Evolutionary conservation across 2,329 filamentous ascomycete species (phyloP), one percentile per base, ranked within the genome.

Genomic region (Fusarium sp.): DNA sequence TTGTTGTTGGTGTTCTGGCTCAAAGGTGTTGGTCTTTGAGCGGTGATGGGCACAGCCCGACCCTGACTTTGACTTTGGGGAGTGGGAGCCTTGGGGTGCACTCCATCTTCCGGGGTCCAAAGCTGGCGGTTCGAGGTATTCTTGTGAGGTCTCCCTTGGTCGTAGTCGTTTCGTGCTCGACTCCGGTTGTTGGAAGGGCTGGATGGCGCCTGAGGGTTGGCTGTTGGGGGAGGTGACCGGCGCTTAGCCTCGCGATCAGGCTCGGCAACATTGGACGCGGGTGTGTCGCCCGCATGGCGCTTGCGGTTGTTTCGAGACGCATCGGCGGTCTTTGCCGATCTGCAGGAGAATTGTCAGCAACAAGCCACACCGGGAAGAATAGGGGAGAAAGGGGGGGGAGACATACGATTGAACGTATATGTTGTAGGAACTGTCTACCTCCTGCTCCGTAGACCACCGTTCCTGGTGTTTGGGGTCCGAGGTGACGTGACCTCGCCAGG

Each of bases 91-190:
- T 69, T 70, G 27, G 40, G 11, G 3, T 40, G 64, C 6, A 55
- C 44, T 14, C 72, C 71, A 27, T 76, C 75, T 4, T 76, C 69
- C 0, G 76, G 73, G 2, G 54, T 69, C 76, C 76, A 79, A 0
- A 79, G 76, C 20, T 75, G 74, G 0, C 76, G 64, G 3, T 69
- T 68, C 2, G 67, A 56, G 2, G 61, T 31, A 4, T 72, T 73
- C 42, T 74, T 75, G 27, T 68, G 53, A 49, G 49, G 51, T 10
- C 63, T 62, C 0, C 72, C 74, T 9, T 76, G 73, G 20, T 73
- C 72, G 58, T 76, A 74, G n/a, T 69, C 66, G 33, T 31, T 62
- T 10, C 62, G 67, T 3, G 67, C 67, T 33, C 67, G 66, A 20
- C 67, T 27, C 54, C 70, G n/a, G 70, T 61, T 33, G 8, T 62